Conservation (phyloP, 805 yeast species). For the Lipomyces chichibuensis region DNA sequence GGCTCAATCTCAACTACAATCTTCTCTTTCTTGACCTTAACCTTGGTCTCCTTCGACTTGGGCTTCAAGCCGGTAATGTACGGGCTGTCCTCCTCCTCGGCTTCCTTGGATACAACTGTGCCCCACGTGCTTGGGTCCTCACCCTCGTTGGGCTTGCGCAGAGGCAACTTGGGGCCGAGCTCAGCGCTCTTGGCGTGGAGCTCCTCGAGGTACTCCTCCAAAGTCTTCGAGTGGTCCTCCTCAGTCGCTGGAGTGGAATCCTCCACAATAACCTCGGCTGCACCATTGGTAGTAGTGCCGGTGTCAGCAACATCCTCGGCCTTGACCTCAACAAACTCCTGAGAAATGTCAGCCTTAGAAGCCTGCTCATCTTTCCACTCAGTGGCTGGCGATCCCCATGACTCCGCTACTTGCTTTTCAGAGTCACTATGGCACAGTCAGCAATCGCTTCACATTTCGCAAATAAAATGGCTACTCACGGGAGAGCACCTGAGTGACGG, state of each 20-base stretch:
- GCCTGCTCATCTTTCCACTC: conserved; percentile 71
- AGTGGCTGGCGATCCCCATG: conserved; percentile 63
- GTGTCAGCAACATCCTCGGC: conserved; percentile 45
- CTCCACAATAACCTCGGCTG: neutral
- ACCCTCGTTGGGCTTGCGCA: conserved; percentile 59
- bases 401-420: conserved; percentile 77
- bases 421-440: conserved; percentile 57
- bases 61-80: conserved; percentile 61
- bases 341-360: conserved; percentile 57
- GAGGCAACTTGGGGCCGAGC: conserved; percentile 38
- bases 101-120: conserved; percentile 51
- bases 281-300: conserved; percentile 43
- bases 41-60: conserved; percentile 60
- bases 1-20: conserved; percentile 66
- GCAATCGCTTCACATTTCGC: neutral
- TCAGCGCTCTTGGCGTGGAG: conserved; percentile 23
- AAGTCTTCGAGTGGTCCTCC: conserved; percentile 60
- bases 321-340: conserved; percentile 47
- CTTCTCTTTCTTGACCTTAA: conserved; percentile 83
- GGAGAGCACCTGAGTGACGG: conserved; percentile 62
- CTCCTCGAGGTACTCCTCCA: conserved; percentile 85
- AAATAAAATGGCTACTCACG: conserved; percentile 21
- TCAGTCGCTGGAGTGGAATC: conserved; percentile 47
- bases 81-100: conserved; percentile 56
- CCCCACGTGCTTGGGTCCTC: conserved; percentile 51